Evolutionary conservation across 176 grass and related monocot species (phyloP).

Genomic region (Dactylis glomerata): DNA sequence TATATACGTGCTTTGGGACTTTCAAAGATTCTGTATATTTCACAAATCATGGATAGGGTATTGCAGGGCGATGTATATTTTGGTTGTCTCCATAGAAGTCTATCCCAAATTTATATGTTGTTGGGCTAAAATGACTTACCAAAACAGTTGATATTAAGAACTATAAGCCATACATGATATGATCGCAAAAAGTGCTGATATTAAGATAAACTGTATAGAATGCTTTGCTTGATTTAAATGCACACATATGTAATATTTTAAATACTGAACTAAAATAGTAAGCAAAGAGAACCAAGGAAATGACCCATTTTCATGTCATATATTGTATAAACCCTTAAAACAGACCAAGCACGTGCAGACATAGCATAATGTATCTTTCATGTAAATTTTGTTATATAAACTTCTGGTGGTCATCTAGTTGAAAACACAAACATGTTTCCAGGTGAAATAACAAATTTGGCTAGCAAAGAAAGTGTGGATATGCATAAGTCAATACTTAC

Average conservation of each 20-base stretch:
- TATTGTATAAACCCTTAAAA: background rate
- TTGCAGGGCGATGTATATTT: too few species aligned
- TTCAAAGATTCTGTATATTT: too few species aligned
- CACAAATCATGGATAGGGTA: too few species aligned
- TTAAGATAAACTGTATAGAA: background rate
- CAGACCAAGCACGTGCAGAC: background rate
- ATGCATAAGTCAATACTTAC: conserved; percentile 31
- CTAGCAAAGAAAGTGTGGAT: background rate
- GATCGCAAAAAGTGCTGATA: too few species aligned
- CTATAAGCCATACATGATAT: too few species aligned
- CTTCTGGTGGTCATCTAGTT: background rate
- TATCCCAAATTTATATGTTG: too few species aligned
- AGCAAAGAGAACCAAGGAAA: background rate
- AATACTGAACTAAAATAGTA: background rate
- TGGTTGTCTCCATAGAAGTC: too few species aligned
- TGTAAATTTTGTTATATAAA: background rate
- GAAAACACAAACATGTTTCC: background rate
- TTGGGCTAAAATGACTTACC: too few species aligned
- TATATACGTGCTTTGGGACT: too few species aligned
- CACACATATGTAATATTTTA: background rate
- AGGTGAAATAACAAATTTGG: background rate
- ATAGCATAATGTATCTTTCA: background rate
- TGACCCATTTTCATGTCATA: too few species aligned
- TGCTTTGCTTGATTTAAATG: background rate
- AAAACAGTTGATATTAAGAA: too few species aligned